phyloP scores from a whole-genome alignment of 2,329 filamentous ascomycete species.

The Hypoxylon sp. region DNA sequence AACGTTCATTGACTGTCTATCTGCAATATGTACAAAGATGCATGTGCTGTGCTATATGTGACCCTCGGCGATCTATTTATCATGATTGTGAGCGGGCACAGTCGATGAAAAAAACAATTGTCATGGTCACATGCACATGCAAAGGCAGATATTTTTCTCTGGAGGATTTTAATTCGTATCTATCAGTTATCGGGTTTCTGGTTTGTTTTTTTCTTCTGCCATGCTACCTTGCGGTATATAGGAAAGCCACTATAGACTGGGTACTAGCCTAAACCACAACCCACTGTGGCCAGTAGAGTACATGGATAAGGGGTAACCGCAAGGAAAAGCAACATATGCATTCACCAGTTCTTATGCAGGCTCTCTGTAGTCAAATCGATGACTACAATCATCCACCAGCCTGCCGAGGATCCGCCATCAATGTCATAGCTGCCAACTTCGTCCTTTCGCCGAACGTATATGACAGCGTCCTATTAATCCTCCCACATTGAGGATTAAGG shows the following conservation, averaged over 20 bases:
- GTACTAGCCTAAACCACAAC: neutral
- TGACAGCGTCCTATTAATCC: conserved; percentile 5
- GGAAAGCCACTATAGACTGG: neutral
- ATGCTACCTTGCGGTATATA: neutral
- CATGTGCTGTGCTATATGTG: neutral
- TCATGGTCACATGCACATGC: neutral
- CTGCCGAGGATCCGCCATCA: neutral
- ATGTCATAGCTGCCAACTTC: conserved; percentile 14
- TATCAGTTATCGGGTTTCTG: neutral
- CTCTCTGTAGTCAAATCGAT: neutral
- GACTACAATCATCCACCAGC: neutral
- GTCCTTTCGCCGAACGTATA: conserved; percentile 15
- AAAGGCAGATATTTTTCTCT: neutral
- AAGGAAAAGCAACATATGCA: neutral
- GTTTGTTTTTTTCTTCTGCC: neutral
- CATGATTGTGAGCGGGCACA: neutral
- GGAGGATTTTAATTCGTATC: conserved; percentile 8
- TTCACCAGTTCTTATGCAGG: neutral
- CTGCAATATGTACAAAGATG: neutral
- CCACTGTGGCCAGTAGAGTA: neutral
- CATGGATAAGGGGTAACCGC: neutral
- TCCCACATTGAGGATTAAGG: neutral
- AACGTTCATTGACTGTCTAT: neutral
- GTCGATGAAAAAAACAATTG: neutral
- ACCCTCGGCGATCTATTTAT: neutral